Conservation (phyloP, 129 eudicot genomes). For the Dittrichia graveolens region DNA sequence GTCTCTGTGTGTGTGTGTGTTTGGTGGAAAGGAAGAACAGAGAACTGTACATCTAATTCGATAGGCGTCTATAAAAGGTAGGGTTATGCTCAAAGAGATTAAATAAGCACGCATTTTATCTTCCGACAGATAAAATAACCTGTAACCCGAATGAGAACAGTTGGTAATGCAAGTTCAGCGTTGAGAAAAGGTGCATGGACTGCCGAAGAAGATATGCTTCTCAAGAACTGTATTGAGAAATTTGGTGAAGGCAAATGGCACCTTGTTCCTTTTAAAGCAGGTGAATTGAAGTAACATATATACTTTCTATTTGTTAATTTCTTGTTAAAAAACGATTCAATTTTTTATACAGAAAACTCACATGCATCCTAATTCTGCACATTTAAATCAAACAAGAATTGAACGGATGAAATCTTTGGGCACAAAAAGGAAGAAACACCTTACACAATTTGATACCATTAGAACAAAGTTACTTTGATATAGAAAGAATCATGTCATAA, state of each 20-base stretch:
- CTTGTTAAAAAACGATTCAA: neutral
- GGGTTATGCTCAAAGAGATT: no score
- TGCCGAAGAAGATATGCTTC: slow-evolving; percentile 40
- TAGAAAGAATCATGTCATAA: no score
- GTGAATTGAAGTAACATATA: slow-evolving; percentile 13
- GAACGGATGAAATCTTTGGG: no score
- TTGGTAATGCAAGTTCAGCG: neutral
- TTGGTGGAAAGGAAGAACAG: no score
- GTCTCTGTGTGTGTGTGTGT: no score
- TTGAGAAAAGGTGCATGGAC: slow-evolving; percentile 47
- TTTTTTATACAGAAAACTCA: neutral
- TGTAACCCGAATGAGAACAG: slow-evolving; percentile 7
- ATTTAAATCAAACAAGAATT: no score
- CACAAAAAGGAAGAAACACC: no score
- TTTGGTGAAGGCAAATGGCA: slow-evolving; percentile 57
- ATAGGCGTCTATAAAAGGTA: neutral
- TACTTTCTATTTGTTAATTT: neutral
- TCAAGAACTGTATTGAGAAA: slow-evolving; percentile 33
- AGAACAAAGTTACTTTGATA: no score
- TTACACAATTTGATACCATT: no score
- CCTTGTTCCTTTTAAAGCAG: slow-evolving; percentile 44
- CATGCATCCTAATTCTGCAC: no score
- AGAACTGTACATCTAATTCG: neutral
- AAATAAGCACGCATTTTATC: no score
- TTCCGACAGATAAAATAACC: neutral